These are phyloP conservation scores for Gnomoniopsis sp. DNA, from an alignment of 2,329 filamentous ascomycete species.

Conservation along the genomic window DNA sequence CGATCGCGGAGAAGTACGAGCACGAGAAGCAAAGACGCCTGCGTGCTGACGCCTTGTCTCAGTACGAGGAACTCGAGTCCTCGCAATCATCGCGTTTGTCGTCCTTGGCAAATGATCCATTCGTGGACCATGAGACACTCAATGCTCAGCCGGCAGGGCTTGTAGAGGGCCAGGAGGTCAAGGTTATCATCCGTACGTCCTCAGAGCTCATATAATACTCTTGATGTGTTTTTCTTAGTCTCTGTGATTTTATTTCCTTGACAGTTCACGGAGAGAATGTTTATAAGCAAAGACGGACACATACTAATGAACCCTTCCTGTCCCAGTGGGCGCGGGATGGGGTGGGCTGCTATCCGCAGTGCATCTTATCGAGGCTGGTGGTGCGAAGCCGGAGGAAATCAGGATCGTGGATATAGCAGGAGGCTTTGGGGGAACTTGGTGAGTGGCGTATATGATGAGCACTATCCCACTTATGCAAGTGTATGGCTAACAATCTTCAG, in stretches of 20 bases:
- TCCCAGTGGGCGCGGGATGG: slow-evolving; percentile 35
- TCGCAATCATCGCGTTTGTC: slow-evolving; percentile 21
- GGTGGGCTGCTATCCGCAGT: slow-evolving; percentile 32
- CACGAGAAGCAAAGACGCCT: slow-evolving; percentile 33
- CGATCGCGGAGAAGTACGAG: slow-evolving; percentile 26
- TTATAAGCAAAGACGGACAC: too few species aligned
- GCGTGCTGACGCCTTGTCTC: slow-evolving; percentile 28
- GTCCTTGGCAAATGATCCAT: slow-evolving; percentile 31
- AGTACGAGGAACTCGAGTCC: slow-evolving; percentile 29
- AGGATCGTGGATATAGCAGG: slow-evolving; percentile 39
- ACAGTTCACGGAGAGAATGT: too few species aligned
- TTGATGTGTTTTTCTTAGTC: too few species aligned
- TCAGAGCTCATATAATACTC: too few species aligned
- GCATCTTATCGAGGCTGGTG: slow-evolving; percentile 32
- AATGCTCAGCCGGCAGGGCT: slow-evolving; percentile 20
- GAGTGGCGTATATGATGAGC: slow-evolving; percentile 30
- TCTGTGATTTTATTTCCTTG: too few species aligned
- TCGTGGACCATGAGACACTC: slow-evolving; percentile 30
- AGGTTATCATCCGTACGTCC: slow-evolving; percentile 20
- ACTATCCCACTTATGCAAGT: background rate
- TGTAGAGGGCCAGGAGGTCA: slow-evolving; percentile 4
- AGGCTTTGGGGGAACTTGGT: slow-evolving; percentile 49
- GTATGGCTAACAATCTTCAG: background rate
- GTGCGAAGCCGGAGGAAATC: slow-evolving; percentile 35
- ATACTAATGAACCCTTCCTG: too few species aligned